A percentile compares a stretch with the other conserved stretches of the same genome.
Conservation (phyloP, 192 early-diverging fungal genomes). For the Coemansia sp. region DNA sequence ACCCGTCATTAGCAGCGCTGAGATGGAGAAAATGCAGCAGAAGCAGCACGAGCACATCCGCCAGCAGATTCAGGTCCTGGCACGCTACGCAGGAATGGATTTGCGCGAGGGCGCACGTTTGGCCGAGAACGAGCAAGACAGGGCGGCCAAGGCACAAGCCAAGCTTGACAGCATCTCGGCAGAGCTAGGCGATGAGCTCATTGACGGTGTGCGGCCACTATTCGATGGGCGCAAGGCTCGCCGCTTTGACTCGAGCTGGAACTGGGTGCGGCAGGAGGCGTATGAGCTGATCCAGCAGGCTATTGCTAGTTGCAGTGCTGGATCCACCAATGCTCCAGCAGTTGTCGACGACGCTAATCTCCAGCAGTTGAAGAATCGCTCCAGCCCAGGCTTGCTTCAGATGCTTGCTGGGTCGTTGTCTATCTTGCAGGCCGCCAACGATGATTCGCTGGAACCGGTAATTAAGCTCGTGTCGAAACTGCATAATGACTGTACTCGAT, state of each 20-base stretch:
- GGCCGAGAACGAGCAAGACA: too few relatives aligned
- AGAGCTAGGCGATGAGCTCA: conserved; percentile 81
- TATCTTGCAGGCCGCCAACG: conserved; percentile 63
- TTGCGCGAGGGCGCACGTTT: too few relatives aligned
- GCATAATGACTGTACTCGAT: conserved; percentile 72
- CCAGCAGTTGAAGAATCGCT: conserved; percentile 73
- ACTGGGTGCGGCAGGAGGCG: conserved; percentile 71
- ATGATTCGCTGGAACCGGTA: conserved; percentile 59
- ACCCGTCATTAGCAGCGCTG: too few relatives aligned
- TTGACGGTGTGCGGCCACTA: conserved; percentile 75
- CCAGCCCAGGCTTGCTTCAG: conserved; percentile 66
- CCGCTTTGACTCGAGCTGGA: conserved; percentile 93
- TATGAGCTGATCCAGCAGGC: conserved; percentile 72
- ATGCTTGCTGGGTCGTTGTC: conserved; percentile 77
- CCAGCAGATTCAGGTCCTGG: too few relatives aligned
- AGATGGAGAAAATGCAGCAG: too few relatives aligned
- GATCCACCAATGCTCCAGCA: conserved; percentile 66
- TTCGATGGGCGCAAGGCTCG: conserved; percentile 84
- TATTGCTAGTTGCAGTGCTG: conserved; percentile 73
- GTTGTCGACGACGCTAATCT: conserved; percentile 56
- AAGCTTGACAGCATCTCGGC: conserved; percentile 53
- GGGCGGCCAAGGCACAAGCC: too few relatives aligned
- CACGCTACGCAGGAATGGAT: too few relatives aligned
- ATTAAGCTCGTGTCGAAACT: conserved; percentile 60
- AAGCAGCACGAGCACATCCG: too few relatives aligned